Base-by-base conservation (phyloP, 805 yeast species). In the Monosporozyma aquatica region DNA sequence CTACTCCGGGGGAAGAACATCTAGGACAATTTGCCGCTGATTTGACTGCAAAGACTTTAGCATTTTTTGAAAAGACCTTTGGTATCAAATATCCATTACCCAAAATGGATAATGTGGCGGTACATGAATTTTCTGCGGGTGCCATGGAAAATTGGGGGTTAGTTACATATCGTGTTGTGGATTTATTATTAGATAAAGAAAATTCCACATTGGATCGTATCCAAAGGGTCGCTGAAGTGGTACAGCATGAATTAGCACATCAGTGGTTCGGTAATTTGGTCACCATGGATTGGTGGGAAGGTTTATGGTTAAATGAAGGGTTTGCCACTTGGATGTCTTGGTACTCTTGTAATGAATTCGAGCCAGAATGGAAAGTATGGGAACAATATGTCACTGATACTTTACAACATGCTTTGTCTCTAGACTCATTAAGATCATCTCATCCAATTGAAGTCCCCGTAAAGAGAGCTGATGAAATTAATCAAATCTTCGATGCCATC, bases 201-300 rank as follows among this genome's bases (percentile, higher is more conserved):
- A 74, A 74, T 54, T 77, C 92, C 39, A 76, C 79, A 47, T 67
- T 76, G 48, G 69, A 68, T 45, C 74, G 82, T 50, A 76, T 78
- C 59, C 79, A 78, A 60, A 72, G 89, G 61, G 92, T 84, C 30
- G 82, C 87, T 28, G 90, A 84, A 58, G 92, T 84, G 38, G 87
- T 84, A 36, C 85, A 81, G 67, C 95, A 84, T 67, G 95, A 84
- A 66, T 72, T 84, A 67, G 92, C 94, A 39, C 95, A 84, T 64
- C 95, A 84, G 68, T 84, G 95, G 95, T 84, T 84, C 55, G 95
- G 95, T 59, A 81, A 84, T 64, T 71, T 84, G 64, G 94, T 84
- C 46, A 84, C 95, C 42, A 84, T 84, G 94, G 89, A 83, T 57
- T 84, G 86, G 81, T 84, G 95, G 95, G 86, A 82, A 63, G 90